phyloP scores from a whole-genome alignment of 305 asterid species.

The Fraxinus floribunda region DNA sequence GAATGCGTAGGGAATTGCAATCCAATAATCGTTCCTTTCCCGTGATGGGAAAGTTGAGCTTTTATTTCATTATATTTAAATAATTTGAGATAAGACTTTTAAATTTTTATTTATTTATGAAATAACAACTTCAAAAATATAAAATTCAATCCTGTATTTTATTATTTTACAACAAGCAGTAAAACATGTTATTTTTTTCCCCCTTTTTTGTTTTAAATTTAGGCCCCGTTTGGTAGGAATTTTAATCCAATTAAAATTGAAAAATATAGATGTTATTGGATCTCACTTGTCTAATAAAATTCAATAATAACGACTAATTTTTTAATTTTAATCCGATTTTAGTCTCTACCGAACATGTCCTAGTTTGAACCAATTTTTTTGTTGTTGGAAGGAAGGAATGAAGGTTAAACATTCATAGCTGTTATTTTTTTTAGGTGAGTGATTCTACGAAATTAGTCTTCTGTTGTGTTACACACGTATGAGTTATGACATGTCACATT shows the following conservation, averaged over 20 bases:
- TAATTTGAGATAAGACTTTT: background rate
- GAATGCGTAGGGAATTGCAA: conserved; percentile 23
- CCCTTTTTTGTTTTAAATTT: background rate
- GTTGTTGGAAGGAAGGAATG: background rate
- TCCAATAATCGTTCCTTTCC: background rate
- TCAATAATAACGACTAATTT: no score
- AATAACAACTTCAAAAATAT: no score
- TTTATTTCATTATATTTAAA: background rate
- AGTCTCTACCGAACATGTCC: no score
- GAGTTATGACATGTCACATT: background rate
- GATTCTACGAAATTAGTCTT: background rate
- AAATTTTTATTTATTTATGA: no score
- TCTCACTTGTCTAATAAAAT: no score
- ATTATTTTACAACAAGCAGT: background rate
- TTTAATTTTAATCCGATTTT: no score
- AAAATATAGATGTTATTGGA: no score
- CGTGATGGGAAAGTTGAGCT: conserved; percentile 9
- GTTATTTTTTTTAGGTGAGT: background rate
- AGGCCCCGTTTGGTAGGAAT: no score
- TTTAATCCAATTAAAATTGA: no score
- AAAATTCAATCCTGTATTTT: no score
- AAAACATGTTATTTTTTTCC: background rate
- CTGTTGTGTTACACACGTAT: no score
- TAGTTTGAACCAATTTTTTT: background rate
- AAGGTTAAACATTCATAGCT: background rate